phyloP scores from a whole-genome alignment of 306 rosid genomes.

The Cicer cuneatum region DNA sequence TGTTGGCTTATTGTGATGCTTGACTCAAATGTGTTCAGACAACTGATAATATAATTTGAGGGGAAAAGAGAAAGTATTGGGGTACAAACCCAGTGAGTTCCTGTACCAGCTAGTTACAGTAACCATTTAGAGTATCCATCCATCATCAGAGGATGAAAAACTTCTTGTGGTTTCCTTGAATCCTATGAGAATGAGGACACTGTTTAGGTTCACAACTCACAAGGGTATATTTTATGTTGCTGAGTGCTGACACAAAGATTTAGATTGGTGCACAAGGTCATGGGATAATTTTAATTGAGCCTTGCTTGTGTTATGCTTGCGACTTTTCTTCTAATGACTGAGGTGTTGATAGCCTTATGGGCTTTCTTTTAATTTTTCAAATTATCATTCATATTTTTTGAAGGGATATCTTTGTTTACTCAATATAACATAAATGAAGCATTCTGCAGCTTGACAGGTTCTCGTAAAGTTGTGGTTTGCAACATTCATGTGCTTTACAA shows the following conservation, averaged over 20 bases:
- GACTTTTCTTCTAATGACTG: slow-evolving; percentile 23
- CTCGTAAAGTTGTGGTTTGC: slow-evolving; percentile 76
- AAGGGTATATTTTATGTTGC: background rate
- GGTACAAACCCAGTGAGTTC: background rate
- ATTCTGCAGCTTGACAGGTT: slow-evolving; percentile 62
- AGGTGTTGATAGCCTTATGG: slow-evolving; percentile 19
- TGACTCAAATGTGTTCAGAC: background rate
- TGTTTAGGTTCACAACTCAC: slow-evolving; percentile 9
- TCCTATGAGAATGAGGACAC: background rate
- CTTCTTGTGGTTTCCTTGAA: background rate
- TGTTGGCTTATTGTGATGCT: background rate
- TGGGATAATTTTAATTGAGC: background rate
- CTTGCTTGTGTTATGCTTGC: slow-evolving; percentile 34
- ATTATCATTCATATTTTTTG: background rate
- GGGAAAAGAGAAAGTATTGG: too few species aligned
- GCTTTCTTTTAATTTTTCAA: slow-evolving; percentile 10
- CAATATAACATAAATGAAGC: slow-evolving; percentile 41
- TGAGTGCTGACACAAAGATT: background rate
- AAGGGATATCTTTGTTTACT: slow-evolving; percentile 32
- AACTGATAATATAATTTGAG: background rate
- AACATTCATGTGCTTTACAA: slow-evolving; percentile 92
- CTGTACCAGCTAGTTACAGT: background rate
- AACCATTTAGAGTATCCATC: background rate
- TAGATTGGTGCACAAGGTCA: background rate
- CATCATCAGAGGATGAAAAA: background rate